Conservation (phyloP, 352 stramenopile genomes). For the Phytophthora tentaculata region DNA sequence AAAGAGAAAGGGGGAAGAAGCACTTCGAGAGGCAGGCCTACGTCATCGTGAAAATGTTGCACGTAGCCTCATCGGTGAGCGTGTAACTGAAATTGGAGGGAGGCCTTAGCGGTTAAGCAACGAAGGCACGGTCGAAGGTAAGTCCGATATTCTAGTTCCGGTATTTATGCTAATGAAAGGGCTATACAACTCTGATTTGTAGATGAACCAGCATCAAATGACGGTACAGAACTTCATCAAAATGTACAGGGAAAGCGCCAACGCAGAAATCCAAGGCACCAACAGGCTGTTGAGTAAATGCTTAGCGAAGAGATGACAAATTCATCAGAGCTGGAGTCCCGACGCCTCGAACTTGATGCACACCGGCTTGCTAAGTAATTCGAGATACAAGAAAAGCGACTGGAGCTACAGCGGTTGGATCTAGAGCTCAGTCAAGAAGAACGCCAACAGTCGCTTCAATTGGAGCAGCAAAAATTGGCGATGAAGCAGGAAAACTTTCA, state of each 20-base stretch:
- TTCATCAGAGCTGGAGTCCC: not conserved
- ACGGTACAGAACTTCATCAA: not conserved
- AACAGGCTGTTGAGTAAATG: not conserved
- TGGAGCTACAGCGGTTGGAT: not conserved
- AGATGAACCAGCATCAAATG: not conserved
- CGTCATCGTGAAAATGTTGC: constrained; percentile 1
- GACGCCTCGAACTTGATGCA: not conserved
- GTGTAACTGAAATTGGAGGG: not conserved
- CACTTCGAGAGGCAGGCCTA: not conserved
- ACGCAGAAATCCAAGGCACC: not conserved
- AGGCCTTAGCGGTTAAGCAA: not conserved
- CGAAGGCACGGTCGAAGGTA: not conserved
- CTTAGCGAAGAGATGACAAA: not conserved
- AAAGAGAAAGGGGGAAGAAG: not conserved
- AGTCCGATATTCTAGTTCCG: not conserved
- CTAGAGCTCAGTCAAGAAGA: not conserved
- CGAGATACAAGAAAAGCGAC: not conserved
- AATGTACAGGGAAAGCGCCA: not conserved
- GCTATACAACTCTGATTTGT: not conserved
- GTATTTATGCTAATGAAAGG: not conserved
- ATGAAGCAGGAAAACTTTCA: not conserved
- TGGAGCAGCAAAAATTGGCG: not conserved
- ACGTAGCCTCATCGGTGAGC: not conserved
- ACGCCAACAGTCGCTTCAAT: not conserved
- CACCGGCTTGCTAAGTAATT: not conserved